Conservation (phyloP, 2,329 filamentous ascomycete species). For the Phaeoacremonium minimum region DNA sequence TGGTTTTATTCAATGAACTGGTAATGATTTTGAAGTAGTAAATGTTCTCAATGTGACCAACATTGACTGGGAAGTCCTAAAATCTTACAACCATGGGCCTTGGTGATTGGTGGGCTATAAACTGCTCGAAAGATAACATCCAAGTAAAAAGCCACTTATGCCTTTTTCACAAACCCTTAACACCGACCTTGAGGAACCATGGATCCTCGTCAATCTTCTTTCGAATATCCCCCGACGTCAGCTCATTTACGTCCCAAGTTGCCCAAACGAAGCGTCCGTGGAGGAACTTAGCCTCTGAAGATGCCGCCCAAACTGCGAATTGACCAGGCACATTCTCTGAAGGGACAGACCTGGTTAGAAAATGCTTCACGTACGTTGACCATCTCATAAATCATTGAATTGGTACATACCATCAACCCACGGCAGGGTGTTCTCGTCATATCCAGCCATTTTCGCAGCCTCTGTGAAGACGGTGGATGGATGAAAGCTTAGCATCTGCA, state of each 20-base stretch:
- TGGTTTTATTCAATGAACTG: no score
- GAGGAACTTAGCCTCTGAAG: constrained; percentile 29
- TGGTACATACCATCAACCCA: background rate
- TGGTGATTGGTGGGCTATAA: no score
- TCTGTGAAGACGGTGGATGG: background rate
- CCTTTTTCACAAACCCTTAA: constrained; percentile 3
- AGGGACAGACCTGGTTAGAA: no score
- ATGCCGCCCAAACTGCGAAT: constrained; percentile 33
- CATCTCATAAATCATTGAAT: background rate
- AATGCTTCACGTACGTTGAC: background rate
- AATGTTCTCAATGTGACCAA: no score
- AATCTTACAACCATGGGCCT: no score
- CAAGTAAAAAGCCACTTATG: no score
- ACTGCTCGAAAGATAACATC: no score
- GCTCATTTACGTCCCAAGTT: constrained; percentile 36
- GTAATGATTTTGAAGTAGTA: no score
- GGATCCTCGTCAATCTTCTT: constrained; percentile 10
- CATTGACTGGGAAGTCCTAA: no score
- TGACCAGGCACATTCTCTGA: constrained; percentile 13
- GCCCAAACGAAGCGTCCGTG: constrained; percentile 32
- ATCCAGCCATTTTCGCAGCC: background rate
- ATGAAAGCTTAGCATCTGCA: background rate
- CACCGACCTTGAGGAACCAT: constrained; percentile 11
- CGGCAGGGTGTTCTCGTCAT: background rate
- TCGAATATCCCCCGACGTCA: constrained; percentile 13